Evolutionary conservation across 768 basidiomycete species (phyloP).

Genomic region (Mrakia gelida): DNA sequence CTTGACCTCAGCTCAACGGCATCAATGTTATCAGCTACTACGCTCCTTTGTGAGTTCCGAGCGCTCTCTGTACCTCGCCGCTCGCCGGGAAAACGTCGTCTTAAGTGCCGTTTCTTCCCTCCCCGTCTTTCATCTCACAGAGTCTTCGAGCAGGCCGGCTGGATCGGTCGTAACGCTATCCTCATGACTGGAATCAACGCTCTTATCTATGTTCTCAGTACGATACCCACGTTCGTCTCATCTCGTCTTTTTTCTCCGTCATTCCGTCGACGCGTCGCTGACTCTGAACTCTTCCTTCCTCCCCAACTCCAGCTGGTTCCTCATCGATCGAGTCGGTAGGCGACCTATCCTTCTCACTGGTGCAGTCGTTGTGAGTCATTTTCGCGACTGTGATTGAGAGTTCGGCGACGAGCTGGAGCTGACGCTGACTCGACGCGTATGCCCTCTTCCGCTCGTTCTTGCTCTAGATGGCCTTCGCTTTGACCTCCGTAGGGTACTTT

Average conservation of each 20-base stretch:
- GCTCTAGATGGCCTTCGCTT: slow-evolving; percentile 69
- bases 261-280: neutral
- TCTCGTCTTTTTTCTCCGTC: neutral
- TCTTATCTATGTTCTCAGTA: slow-evolving; percentile 49
- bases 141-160: slow-evolving; percentile 65
- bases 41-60: slow-evolving; percentile 8
- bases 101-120: no score
- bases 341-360: slow-evolving; percentile 81
- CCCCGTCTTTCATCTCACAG: neutral
- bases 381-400: no score
- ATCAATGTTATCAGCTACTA: slow-evolving; percentile 11
- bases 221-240: slow-evolving; percentile 64
- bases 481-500: slow-evolving; percentile 83
- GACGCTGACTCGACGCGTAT: neutral
- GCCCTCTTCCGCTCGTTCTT: neutral
- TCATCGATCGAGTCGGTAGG: slow-evolving; percentile 87
- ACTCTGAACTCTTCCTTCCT: neutral
- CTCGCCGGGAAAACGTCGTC: no score
- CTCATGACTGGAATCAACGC: slow-evolving; percentile 95
- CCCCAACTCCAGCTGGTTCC: slow-evolving; percentile 67
- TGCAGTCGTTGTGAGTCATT: slow-evolving; percentile 61
- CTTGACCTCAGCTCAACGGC: neutral
- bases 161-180: slow-evolving; percentile 87
- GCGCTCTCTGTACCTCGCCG: no score
- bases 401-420: neutral